Evolutionary conservation across 495 filamentous ascomycete genomes (phyloP).

Genomic region (Staphylotrichum longicolle): DNA sequence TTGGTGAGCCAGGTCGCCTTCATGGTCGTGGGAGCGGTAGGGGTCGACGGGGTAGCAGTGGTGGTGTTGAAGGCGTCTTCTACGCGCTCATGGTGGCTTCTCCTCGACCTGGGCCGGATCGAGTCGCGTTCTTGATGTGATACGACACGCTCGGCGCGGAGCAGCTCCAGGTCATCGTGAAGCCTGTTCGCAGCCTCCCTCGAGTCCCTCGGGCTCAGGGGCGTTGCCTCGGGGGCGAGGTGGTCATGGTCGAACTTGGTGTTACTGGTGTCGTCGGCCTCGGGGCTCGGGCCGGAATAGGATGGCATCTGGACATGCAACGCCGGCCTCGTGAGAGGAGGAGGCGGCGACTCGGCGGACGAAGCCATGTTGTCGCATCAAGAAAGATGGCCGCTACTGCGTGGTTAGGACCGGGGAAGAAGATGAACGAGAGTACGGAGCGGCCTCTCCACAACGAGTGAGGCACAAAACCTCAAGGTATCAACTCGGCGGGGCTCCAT

Average conservation of each 20-base stretch:
- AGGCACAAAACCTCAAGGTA: conserved; percentile 1
- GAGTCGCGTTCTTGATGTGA: conserved; percentile 48
- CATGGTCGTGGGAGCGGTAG: conserved; percentile 56
- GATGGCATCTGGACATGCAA: conserved; percentile 34
- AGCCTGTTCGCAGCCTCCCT: conserved; percentile 68
- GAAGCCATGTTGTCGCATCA: conserved; percentile 18
- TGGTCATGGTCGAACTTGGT: conserved; percentile 27
- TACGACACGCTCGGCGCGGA: conserved; percentile 77
- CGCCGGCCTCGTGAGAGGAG: conserved; percentile 16
- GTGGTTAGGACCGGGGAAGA: background rate
- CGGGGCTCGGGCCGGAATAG: conserved; percentile 16
- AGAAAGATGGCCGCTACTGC: background rate
- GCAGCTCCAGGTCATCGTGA: conserved; percentile 79
- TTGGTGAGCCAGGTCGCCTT: conserved; percentile 61
- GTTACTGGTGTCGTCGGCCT: conserved; percentile 24
- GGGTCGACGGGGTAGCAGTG: conserved; percentile 41
- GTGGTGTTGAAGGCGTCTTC: conserved; percentile 81
- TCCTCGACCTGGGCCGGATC: conserved; percentile 37
- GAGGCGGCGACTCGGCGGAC: conserved; percentile 12
- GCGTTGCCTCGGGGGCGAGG: conserved; percentile 20
- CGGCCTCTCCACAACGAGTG: background rate
- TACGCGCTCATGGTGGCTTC: conserved; percentile 47
- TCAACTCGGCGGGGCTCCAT: background rate
- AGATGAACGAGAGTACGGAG: background rate
- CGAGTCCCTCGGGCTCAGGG: conserved; percentile 26